Evolutionary conservation across 495 filamentous ascomycete genomes (phyloP).

Genomic region (Venustampulla echinocandica): DNA sequence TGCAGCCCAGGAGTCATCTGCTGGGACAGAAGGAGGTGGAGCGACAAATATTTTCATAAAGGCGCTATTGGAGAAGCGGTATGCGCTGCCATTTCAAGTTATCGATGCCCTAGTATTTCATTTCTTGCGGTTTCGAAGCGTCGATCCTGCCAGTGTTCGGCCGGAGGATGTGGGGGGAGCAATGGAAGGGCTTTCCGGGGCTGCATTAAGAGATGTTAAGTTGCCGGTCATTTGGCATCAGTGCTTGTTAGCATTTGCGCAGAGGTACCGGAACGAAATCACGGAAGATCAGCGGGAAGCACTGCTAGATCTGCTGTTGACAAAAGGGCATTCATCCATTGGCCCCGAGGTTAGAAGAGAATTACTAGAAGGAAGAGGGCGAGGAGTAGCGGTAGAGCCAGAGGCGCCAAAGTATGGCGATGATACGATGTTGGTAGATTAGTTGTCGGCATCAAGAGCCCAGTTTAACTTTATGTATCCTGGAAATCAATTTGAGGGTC

Average conservation of each 20-base stretch:
- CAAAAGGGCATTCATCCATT: constrained; percentile 79
- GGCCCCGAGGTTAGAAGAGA: constrained; percentile 89
- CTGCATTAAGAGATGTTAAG: constrained; percentile 44
- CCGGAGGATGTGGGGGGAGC: constrained; percentile 37
- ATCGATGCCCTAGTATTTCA: constrained; percentile 94
- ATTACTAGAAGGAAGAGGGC: constrained; percentile 76
- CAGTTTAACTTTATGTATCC: no score
- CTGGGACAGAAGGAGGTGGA: constrained; percentile 62
- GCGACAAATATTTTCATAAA: constrained; percentile 91
- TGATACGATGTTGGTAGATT: constrained; percentile 76
- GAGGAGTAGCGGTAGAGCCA: constrained; percentile 62
- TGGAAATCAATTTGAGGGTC: no score
- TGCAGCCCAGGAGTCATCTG: constrained; percentile 70
- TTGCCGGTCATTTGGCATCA: constrained; percentile 90
- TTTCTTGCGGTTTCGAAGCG: constrained; percentile 76
- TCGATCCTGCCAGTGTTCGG: constrained; percentile 32
- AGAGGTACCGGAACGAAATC: constrained; percentile 87
- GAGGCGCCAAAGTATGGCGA: constrained; percentile 46
- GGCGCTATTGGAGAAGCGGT: constrained; percentile 89
- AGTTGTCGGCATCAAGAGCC: no score
- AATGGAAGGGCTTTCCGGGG: constrained; percentile 31
- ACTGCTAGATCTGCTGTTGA: constrained; percentile 77
- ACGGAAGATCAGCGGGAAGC: constrained; percentile 91
- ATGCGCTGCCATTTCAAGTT: constrained; percentile 89
- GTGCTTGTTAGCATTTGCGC: constrained; percentile 75